Evolutionary conservation across 2,329 filamentous ascomycete species (phyloP).

Genomic region (Curvularia eragrostidis): DNA sequence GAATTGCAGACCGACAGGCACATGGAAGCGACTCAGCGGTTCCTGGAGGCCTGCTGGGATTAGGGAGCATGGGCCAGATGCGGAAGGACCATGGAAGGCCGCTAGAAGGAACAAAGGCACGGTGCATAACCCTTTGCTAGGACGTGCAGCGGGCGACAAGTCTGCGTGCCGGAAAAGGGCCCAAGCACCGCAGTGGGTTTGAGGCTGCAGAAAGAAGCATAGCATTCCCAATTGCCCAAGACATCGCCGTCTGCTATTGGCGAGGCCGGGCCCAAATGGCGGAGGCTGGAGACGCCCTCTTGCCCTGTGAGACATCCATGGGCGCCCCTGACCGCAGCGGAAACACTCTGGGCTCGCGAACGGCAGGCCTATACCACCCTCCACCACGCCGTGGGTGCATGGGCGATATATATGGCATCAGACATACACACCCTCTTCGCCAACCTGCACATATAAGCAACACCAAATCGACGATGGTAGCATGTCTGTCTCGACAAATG

Average conservation of each 20-base stretch:
- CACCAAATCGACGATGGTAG: conserved; percentile 4
- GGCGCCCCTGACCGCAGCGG: conserved; percentile 31
- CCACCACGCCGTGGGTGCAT: conserved; percentile 16
- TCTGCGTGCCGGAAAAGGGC: conserved; percentile 27
- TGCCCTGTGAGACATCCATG: conserved; percentile 23
- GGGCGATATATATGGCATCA: conserved; percentile 3
- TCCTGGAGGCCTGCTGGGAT: conserved; percentile 21
- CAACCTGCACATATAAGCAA: background rate
- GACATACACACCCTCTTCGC: background rate
- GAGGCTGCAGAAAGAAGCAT: conserved; percentile 22
- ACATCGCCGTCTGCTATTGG: conserved; percentile 24
- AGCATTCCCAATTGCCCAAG: conserved; percentile 19
- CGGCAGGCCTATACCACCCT: conserved; percentile 25
- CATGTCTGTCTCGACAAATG: background rate
- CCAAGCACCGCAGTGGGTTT: conserved; percentile 24
- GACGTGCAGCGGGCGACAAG: conserved; percentile 30
- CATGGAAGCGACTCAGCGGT: conserved; percentile 20
- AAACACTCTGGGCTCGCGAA: conserved; percentile 27
- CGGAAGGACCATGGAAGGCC: conserved; percentile 35
- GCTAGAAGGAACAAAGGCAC: conserved; percentile 33
- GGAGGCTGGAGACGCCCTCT: conserved; percentile 15
- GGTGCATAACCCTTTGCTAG: conserved; percentile 29
- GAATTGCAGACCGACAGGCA: conserved; percentile 8
- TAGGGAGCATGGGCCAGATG: conserved; percentile 22
- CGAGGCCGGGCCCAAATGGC: conserved; percentile 12